These are phyloP conservation scores for Fusarium secorum DNA, from an alignment of 2,329 filamentous ascomycete species.

Conservation along the genomic window DNA sequence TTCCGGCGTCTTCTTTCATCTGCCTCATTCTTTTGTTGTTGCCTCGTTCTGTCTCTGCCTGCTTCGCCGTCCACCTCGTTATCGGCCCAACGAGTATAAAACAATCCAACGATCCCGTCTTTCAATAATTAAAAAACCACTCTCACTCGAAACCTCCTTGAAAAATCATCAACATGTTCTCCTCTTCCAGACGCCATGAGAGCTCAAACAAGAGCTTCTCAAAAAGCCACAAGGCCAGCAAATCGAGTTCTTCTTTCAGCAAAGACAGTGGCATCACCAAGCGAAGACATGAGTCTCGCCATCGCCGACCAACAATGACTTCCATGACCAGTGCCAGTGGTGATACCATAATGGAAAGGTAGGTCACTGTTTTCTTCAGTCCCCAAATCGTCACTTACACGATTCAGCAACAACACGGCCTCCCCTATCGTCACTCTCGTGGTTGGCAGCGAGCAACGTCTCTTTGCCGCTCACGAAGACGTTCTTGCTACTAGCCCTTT, in stretches of 20 bases:
- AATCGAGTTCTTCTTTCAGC: constrained; percentile 63
- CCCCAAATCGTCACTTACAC: background rate
- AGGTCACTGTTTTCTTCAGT: constrained; percentile 36
- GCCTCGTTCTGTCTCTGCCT: constrained; percentile 22
- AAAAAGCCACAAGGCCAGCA: constrained; percentile 59
- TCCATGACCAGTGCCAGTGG: constrained; percentile 51
- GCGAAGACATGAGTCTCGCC: constrained; percentile 60
- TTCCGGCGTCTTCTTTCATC: constrained; percentile 19
- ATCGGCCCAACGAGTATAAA: constrained; percentile 24
- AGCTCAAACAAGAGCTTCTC: constrained; percentile 60
- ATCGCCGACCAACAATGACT: constrained; percentile 58
- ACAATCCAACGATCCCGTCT: background rate
- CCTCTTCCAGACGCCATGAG: constrained; percentile 56
- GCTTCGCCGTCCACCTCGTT: constrained; percentile 1
- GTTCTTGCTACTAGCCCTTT: constrained; percentile 80
- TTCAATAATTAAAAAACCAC: constrained; percentile 18
- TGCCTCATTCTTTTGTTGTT: constrained; percentile 23
- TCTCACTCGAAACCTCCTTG: background rate
- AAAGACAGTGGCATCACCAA: constrained; percentile 64
- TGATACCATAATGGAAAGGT: constrained; percentile 56
- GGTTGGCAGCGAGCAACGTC: constrained; percentile 80
- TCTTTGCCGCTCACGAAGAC: constrained; percentile 92
- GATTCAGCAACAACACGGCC: constrained; percentile 60
- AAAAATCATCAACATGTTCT: constrained; percentile 53
- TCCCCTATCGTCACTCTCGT: constrained; percentile 81